Base-by-base conservation (phyloP, 441 rosid species). In the Gossypium aridum region DNA sequence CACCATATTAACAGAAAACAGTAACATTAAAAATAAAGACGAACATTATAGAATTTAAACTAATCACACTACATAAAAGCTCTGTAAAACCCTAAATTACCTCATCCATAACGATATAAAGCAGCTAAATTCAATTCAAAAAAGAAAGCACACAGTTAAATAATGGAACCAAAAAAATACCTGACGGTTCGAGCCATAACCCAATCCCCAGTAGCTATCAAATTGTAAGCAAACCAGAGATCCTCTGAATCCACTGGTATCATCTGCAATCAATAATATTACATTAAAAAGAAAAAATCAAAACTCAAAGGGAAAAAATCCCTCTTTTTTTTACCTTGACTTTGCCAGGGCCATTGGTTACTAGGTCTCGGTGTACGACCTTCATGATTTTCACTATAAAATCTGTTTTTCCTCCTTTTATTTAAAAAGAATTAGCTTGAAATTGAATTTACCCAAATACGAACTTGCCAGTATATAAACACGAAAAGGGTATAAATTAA, bases 141-240 rank as follows among this genome's bases (percentile, higher is more conserved):
- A 55, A 17, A 51, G 39, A 34, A 34, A 34, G 8, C 39, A 34
- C 39, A 34, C 39, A 1, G 39, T n/a, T 23, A 53, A n/a, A 62
- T 16, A 60, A 0, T 37, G 14, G 12, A 19, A 19, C 22, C 26
- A 54, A 61, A 47, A 60, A 26, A 34, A 51, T 51, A 88, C 99
- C 97, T 90, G 72, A 96, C 95, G 55, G 99, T 96, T 79, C 82
- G 85, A 34, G 98, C 89, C 98, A 90, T 91, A 17, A 96, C 94
- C 22, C 81, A 53, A 80, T 96, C 98, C 17, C 96, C 96, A 4
- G 77, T 70, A 71, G 97, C 79, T 69, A 96, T 88, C 76, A 96
- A 79, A 83, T 96, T 96, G 75, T 93, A 93, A 79, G 86, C 93
- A 68, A 84, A 88, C 99, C 98, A 93, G 47, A 96, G 86, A 87